These are phyloP conservation scores for Quercus alba DNA, from an alignment of 306 rosid genomes.

Conservation along the genomic window DNA sequence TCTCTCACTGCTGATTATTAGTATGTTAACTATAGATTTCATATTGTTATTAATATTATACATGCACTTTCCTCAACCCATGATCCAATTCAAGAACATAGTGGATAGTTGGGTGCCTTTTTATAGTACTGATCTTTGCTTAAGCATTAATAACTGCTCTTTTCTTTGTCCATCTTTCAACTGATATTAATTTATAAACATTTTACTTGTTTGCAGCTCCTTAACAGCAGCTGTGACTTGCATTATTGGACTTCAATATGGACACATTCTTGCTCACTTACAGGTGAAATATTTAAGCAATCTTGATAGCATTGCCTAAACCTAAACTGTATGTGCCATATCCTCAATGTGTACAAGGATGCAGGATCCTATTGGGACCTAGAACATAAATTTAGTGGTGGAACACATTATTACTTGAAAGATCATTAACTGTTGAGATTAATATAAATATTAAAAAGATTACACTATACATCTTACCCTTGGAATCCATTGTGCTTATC, in stretches of 20 bases:
- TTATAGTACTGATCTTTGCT: background rate
- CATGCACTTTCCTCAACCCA: background rate
- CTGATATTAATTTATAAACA: slow-evolving; percentile 13
- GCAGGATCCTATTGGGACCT: background rate
- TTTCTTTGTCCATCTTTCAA: background rate
- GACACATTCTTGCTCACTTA: slow-evolving; percentile 73
- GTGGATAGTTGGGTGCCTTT: background rate
- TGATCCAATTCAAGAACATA: background rate
- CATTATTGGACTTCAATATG: slow-evolving; percentile 93
- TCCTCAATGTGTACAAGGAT: background rate
- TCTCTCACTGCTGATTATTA: background rate
- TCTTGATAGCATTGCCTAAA: background rate
- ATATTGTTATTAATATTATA: background rate
- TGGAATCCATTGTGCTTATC: background rate
- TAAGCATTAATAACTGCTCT: background rate
- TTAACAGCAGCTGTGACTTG: slow-evolving; percentile 85
- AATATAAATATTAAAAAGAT: background rate
- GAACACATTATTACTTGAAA: background rate
- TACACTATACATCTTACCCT: background rate
- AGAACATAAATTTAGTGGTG: background rate
- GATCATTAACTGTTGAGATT: background rate
- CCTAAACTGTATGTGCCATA: background rate
- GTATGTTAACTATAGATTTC: background rate
- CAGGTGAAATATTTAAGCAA: slow-evolving; percentile 49
- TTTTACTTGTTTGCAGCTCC: slow-evolving; percentile 51